Percentiles rank a stretch among this genome's conserved stretches.
These are phyloP conservation scores for Kodamaea ohmeri DNA, from an alignment of 1,139 yeast species.

Conservation along the genomic window DNA sequence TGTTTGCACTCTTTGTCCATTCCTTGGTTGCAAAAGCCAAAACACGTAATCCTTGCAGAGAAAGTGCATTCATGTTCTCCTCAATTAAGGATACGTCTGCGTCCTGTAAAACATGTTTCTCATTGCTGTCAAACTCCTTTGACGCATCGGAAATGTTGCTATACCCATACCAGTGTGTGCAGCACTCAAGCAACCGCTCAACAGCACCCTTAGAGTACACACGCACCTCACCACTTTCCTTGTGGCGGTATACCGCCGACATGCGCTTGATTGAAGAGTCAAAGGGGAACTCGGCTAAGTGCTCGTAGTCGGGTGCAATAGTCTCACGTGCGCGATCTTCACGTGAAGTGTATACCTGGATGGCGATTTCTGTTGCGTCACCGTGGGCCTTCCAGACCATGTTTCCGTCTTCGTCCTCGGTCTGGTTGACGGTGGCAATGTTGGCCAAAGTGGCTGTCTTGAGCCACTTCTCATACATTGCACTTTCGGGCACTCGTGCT, in stretches of 20 bases:
- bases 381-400: conserved; percentile 37
- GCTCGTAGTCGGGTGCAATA: conserved; percentile 18
- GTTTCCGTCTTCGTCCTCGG: conserved; percentile 27
- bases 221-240: conserved; percentile 14
- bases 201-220: conserved; percentile 55
- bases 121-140: conserved; percentile 17
- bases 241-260: conserved; percentile 39
- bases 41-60: conserved; percentile 44
- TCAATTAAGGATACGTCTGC: conserved; percentile 26
- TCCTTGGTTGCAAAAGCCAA: conserved; percentile 42
- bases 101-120: conserved; percentile 22
- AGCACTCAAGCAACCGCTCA: conserved; percentile 43
- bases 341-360: conserved; percentile 32
- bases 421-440: conserved; percentile 29
- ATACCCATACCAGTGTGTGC: conserved; percentile 32
- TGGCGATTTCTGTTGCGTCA: conserved; percentile 40
- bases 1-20: conserved; percentile 3
- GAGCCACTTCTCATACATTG: conserved; percentile 23
- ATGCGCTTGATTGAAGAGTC: conserved; percentile 44
- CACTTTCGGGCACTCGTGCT: conserved; percentile 11
- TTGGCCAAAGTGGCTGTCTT: conserved; percentile 34
- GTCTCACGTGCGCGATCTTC: conserved; percentile 24
- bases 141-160: conserved; percentile 16
- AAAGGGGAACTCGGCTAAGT: conserved; percentile 32
- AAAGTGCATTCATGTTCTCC: conserved; percentile 34